Evolutionary conservation across 805 yeast genomes (phyloP), one percentile per base, ranked within the genome.

Genomic region (Zygoascus bituminiphila): DNA sequence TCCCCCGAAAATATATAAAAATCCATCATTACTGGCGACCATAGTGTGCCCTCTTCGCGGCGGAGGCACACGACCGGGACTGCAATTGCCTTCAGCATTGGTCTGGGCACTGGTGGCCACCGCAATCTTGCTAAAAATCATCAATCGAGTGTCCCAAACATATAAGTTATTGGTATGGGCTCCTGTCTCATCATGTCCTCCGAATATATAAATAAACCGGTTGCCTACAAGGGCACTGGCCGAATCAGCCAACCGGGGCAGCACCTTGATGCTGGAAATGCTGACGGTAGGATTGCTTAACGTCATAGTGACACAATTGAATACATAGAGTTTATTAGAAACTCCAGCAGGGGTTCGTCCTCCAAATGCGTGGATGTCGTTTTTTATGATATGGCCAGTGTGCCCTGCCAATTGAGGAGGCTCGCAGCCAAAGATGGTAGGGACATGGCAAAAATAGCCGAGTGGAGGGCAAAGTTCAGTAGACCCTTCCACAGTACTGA

Each of bases 381-480:
- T 46, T 10, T 46, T 41, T 12, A 57, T 49, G 10, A 49, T 45
- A 1, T 52, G 44, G 42, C 56, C 51, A 21, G 49, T 15, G 46
- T 58, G 61, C 20, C 58, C 62, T 15, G 50, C 31, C 14, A 58
- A 37, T 20, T 52, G 48, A 14, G 61, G 62, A 1, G 61, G 60
- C 29, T 48, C 46, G 6, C 24, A n/a, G 42, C 61, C 61, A 48
- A 46, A 57, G 33, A 57, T 51, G 19, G 44, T 42, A 2, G 60
- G 60, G n/a, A 49, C 51, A 39, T 57, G 58, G 31, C 50, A 36
- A 35, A 48, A 56, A 31, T 41, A 45, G 1, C 39, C 39, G 14
- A 36, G 6, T 5, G 39, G 39, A 19, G 39, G 39, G 21, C 39
- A 36, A n/a, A 36, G 14, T 12, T 36, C 39, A 4, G 10, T 15